These are phyloP conservation scores for Plasmodiophora brassicae DNA, from an alignment of 208 protist species.

Conservation along the genomic window DNA sequence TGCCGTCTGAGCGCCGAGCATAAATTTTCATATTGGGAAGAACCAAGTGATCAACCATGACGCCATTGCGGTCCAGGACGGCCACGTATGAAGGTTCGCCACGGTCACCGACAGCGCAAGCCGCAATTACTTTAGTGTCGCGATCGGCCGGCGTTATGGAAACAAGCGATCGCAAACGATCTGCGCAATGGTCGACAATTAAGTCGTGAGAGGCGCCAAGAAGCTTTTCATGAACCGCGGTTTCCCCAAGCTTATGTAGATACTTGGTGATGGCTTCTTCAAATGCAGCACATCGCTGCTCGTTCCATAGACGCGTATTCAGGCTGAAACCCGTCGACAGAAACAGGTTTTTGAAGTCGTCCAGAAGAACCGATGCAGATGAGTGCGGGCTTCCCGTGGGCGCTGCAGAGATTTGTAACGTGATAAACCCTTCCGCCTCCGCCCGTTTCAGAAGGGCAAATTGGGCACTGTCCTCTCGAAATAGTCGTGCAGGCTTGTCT, in stretches of 20 bases:
- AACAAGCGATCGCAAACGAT: not conserved
- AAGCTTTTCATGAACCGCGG: not conserved
- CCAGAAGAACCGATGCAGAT: not conserved
- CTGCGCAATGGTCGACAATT: not conserved
- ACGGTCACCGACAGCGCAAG: constrained; percentile 9
- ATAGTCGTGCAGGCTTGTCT: not conserved
- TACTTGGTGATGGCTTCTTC: not conserved
- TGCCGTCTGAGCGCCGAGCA: not conserved
- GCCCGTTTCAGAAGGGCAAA: constrained; percentile 24
- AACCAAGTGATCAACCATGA: not conserved
- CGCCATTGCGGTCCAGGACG: not conserved
- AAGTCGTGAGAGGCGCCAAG: not conserved
- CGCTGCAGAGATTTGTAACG: not conserved
- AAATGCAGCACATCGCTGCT: not conserved
- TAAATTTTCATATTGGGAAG: constrained; percentile 21
- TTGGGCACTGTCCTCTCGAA: not conserved
- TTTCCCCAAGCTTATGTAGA: not conserved
- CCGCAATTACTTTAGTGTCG: not conserved
- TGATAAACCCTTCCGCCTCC: constrained; percentile 15
- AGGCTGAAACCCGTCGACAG: constrained; percentile 18
- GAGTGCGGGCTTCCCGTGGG: not conserved
- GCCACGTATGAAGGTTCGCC: not conserved
- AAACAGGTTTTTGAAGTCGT: not conserved
- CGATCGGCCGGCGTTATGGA: not conserved
- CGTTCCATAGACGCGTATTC: not conserved